Percentiles rank a stretch among this genome's conserved stretches.
These are phyloP conservation scores for Naumovozyma dairenensis DNA, from an alignment of 805 yeast species.

Conservation along the genomic window DNA sequence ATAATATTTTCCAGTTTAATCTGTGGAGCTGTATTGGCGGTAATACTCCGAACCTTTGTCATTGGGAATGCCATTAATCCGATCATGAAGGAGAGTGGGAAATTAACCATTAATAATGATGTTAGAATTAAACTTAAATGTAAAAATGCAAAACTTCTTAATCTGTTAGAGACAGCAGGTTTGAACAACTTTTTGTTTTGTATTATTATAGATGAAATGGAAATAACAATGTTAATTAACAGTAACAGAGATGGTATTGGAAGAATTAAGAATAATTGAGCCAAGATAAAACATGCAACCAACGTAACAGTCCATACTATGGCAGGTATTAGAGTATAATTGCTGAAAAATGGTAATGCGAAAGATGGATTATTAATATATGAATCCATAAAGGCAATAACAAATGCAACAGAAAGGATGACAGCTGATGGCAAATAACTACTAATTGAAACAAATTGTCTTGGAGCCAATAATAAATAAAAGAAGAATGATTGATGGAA, in stretches of 20 bases:
- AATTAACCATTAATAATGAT: conserved; percentile 71
- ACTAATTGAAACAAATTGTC: conserved; percentile 81
- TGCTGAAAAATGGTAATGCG: conserved; percentile 9
- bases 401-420: conserved; percentile 56
- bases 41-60: conserved; percentile 37
- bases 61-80: conserved; percentile 71
- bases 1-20: conserved; percentile 22
- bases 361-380: conserved; percentile 32
- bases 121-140: conserved; percentile 60
- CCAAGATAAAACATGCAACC: conserved; percentile 18
- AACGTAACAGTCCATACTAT: conserved; percentile 25
- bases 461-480: conserved; percentile 71
- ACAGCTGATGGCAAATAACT: conserved; percentile 85
- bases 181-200: conserved; percentile 8
- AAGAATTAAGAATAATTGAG: conserved; percentile 12
- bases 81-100: conserved; percentile 64
- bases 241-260: conserved; percentile 14
- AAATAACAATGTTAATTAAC: conserved; percentile 6
- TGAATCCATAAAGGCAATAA: conserved; percentile 55
- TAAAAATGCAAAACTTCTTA: conserved; percentile 42
- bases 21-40: conserved; percentile 4
- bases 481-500: conserved; percentile 96
- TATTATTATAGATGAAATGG: conserved; percentile 5
- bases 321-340: conserved; percentile 14
- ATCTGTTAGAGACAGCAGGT: conserved; percentile 20